phyloP scores from a whole-genome alignment of 495 filamentous ascomycete species.

The Cercophora sp. region DNA sequence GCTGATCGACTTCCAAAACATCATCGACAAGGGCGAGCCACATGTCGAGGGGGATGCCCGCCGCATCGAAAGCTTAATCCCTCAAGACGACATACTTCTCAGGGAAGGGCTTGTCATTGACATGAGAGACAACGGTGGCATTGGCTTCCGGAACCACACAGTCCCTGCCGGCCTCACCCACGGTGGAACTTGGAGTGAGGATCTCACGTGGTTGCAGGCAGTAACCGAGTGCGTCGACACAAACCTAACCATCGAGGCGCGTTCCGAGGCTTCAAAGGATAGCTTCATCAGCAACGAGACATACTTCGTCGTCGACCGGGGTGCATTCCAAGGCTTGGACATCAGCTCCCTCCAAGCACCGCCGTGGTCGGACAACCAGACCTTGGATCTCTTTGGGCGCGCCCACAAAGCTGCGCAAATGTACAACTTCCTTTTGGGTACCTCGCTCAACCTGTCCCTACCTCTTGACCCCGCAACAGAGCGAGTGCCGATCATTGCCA shows the following conservation, averaged over 20 bases:
- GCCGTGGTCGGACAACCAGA: neutral
- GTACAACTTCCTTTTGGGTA: neutral
- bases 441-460: neutral
- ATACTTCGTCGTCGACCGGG: neutral
- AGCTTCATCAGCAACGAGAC: neutral
- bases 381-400: neutral
- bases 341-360: neutral
- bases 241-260: neutral
- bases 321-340: neutral
- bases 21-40: neutral
- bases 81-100: neutral
- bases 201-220: neutral
- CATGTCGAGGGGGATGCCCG: neutral
- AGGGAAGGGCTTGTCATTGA: conserved; percentile 2
- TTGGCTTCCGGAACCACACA: conserved; percentile 4
- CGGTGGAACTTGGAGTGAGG: neutral
- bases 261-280: too few species aligned
- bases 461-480: neutral
- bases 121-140: neutral
- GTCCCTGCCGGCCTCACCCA: neutral
- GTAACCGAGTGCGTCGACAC: conserved; percentile 1
- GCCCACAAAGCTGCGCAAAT: neutral
- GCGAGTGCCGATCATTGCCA: too few species aligned
- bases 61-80: neutral
- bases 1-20: neutral